Conservation (phyloP, 2,329 filamentous ascomycete species). For the Trichoderma sp. region DNA sequence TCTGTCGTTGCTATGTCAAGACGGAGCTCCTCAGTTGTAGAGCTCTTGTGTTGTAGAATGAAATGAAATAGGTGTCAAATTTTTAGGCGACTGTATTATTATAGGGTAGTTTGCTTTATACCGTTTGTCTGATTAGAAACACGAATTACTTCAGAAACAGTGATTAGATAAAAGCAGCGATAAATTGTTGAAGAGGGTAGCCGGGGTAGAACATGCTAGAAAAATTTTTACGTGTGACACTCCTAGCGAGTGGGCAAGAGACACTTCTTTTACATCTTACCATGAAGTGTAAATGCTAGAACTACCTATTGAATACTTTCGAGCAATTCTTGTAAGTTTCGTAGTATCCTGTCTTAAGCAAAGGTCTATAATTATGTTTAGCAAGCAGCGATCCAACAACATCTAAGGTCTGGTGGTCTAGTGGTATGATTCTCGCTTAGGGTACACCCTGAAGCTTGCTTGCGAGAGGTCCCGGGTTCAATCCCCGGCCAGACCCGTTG, state of each 20-base stretch:
- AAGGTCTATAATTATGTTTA: neutral
- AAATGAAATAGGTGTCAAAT: neutral
- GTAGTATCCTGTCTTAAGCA: neutral
- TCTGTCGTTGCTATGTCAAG: neutral
- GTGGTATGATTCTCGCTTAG: constrained; percentile 22
- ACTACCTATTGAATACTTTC: neutral
- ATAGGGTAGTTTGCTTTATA: neutral
- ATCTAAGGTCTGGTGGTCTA: constrained; percentile 19
- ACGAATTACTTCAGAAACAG: neutral
- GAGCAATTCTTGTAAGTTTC: neutral
- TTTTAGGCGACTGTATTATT: neutral
- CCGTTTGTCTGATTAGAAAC: neutral
- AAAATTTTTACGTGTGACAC: neutral
- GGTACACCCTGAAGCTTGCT: constrained; percentile 13
- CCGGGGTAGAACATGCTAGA: neutral
- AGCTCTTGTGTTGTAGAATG: neutral
- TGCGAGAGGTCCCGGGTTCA: constrained; percentile 49
- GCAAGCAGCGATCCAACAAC: neutral
- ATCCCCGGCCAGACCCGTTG: constrained; percentile 45
- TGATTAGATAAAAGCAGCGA: neutral
- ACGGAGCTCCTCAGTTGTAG: neutral
- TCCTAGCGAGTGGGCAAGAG: neutral
- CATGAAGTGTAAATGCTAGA: neutral
- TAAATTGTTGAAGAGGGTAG: neutral
- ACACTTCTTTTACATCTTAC: neutral